Conservation (phyloP, 2,329 filamentous ascomycete genomes). For the Cordyceps javanica region DNA sequence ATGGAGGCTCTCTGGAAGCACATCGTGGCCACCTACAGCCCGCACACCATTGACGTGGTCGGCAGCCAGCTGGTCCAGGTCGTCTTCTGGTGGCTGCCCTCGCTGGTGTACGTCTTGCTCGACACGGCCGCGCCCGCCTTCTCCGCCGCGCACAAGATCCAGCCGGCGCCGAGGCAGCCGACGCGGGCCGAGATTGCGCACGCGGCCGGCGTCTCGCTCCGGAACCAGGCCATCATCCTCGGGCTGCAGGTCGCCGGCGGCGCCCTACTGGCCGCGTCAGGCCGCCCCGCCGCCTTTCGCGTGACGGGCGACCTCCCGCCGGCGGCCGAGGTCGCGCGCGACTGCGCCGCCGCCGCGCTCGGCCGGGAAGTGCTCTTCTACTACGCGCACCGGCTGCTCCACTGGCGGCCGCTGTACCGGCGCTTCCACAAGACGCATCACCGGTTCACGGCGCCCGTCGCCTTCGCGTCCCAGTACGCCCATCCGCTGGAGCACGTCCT, state of each 20-base stretch:
- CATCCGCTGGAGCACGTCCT: conserved; percentile 51
- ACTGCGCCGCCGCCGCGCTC: conserved; percentile 36
- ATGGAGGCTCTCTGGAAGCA: conserved; percentile 17
- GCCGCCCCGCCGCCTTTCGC: conserved; percentile 28
- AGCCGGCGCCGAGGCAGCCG: conserved; percentile 45
- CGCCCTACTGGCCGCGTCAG: conserved; percentile 14
- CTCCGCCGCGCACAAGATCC: conserved; percentile 47
- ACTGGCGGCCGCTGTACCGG: conserved; percentile 41
- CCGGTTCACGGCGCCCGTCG: conserved; percentile 48
- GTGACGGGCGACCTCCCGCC: conserved; percentile 33
- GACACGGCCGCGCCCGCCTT: conserved; percentile 40
- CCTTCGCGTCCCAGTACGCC: conserved; percentile 49
- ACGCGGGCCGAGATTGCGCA: conserved; percentile 36
- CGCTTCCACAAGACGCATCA: conserved; percentile 52
- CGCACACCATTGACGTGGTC: conserved; percentile 32
- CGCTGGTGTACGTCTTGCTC: conserved; percentile 35
- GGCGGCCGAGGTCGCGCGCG: conserved; percentile 27
- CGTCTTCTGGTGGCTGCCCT: conserved; percentile 41
- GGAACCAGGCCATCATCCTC: conserved; percentile 40
- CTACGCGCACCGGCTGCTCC: conserved; percentile 48
- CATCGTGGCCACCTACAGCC: conserved; percentile 21
- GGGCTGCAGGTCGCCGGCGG: conserved; percentile 22
- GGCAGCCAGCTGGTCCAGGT: conserved; percentile 35
- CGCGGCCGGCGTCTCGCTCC: conserved; percentile 37
- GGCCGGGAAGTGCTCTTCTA: conserved; percentile 49